Conservation (phyloP, 1,139 yeast species). For the Taphrina betulina region DNA sequence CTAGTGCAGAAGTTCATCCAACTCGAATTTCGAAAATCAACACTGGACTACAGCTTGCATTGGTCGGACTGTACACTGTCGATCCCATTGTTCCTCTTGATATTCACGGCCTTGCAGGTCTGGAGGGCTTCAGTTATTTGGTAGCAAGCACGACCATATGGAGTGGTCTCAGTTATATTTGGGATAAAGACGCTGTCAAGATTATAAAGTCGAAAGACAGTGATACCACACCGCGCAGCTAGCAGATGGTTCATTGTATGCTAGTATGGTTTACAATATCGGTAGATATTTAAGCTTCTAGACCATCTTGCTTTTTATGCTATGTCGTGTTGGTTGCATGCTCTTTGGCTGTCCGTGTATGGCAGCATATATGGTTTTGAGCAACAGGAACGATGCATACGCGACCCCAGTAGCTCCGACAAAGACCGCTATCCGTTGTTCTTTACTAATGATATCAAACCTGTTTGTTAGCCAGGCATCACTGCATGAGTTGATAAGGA, state of each 20-base stretch:
- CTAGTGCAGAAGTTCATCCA: constrained; percentile 87
- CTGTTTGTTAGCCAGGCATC: background rate
- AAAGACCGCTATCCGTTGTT: constrained; percentile 17
- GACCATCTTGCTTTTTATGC: background rate
- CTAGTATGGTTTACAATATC: too few species aligned
- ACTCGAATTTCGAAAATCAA: constrained; percentile 76
- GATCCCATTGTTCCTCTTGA: constrained; percentile 11
- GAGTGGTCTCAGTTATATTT: constrained; percentile 76
- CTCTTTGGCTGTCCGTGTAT: constrained; percentile 9
- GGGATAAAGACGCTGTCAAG: constrained; percentile 66
- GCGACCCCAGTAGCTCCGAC: constrained; percentile 30
- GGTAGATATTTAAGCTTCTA: too few species aligned
- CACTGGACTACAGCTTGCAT: constrained; percentile 88
- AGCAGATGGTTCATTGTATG: too few species aligned
- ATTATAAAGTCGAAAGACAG: constrained; percentile 42
- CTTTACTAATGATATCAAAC: constrained; percentile 21
- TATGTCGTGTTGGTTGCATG: background rate
- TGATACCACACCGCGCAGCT: too few species aligned
- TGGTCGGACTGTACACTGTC: constrained; percentile 54
- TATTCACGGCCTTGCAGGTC: constrained; percentile 34
- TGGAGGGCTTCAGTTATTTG: constrained; percentile 51
- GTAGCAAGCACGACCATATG: constrained; percentile 76
- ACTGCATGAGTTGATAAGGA: too few species aligned
- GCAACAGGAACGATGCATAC: constrained; percentile 1
- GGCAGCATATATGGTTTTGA: constrained; percentile 10